Evolutionary conservation across 805 yeast genomes (phyloP).

Genomic region (Cyberlindnera samutprakarnensis): DNA sequence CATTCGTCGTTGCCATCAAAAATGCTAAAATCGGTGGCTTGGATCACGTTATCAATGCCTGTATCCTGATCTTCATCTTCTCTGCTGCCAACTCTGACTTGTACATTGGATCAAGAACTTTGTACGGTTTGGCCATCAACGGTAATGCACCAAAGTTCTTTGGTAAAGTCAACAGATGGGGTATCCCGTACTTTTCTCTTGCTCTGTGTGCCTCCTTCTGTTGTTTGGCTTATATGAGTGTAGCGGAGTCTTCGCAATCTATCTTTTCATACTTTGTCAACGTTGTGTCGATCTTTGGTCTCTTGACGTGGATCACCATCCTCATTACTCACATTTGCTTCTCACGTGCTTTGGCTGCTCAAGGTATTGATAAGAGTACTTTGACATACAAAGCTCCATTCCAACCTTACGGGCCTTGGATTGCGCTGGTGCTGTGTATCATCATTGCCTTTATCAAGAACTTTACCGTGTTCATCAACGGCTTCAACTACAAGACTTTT

Average conservation of each 20-base stretch:
- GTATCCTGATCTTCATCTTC: conserved; percentile 68
- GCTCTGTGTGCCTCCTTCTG: conserved; percentile 43
- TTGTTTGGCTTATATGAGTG: conserved; percentile 64
- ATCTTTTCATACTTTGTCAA: conserved; percentile 67
- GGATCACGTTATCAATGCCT: conserved; percentile 71
- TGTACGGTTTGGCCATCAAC: conserved; percentile 64
- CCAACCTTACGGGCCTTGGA: conserved; percentile 60
- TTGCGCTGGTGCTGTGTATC: conserved; percentile 46
- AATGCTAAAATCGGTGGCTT: conserved; percentile 56
- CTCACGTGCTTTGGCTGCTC: conserved; percentile 57
- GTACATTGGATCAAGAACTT: conserved; percentile 69
- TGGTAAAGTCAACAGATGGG: conserved; percentile 38
- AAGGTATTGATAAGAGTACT: conserved; percentile 44
- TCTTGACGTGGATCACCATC: conserved; percentile 70
- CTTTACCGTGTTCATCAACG: conserved; percentile 62
- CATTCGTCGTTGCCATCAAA: conserved; percentile 76
- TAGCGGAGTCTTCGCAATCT: conserved; percentile 44
- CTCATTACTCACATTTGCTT: conserved; percentile 61
- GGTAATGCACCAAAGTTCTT: conserved; percentile 69
- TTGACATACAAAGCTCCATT: conserved; percentile 53
- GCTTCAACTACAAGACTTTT: conserved; percentile 55
- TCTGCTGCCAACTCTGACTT: conserved; percentile 79
- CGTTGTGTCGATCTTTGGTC: conserved; percentile 68
- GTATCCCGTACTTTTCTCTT: conserved; percentile 62
- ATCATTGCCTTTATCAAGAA: conserved; percentile 58